Conservation (phyloP, 768 basidiomycete species). For the Porpolomopsis calyptriformis region DNA sequence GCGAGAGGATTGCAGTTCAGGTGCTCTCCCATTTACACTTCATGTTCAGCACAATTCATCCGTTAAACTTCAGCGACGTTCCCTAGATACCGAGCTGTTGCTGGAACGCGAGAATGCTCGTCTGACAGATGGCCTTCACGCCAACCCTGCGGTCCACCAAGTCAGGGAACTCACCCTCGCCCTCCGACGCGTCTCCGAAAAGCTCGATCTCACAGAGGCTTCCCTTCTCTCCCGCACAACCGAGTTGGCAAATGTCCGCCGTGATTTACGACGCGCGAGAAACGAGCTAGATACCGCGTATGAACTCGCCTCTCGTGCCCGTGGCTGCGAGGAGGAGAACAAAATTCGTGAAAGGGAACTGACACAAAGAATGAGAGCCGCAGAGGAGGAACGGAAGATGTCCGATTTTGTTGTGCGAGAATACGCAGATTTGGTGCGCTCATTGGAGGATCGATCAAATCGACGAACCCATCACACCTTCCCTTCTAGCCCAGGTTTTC, state of each 20-base stretch:
- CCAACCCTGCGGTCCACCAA: slow-evolving; percentile 30
- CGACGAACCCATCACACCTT: slow-evolving; percentile 3
- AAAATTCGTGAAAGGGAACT: slow-evolving; percentile 40
- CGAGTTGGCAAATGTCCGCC: slow-evolving; percentile 33
- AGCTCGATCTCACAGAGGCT: slow-evolving; percentile 52
- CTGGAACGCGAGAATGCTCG: slow-evolving; percentile 52
- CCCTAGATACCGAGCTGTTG: slow-evolving; percentile 37
- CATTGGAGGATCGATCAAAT: slow-evolving; percentile 38
- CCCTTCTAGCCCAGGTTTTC: slow-evolving; percentile 6
- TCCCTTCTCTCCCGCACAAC: slow-evolving; percentile 38
- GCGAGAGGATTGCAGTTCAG: no score
- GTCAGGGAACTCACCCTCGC: slow-evolving; percentile 52
- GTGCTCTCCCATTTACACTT: slow-evolving; percentile 17
- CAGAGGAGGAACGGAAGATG: slow-evolving; percentile 51
- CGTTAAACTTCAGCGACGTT: slow-evolving; percentile 54
- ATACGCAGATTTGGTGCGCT: slow-evolving; percentile 66
- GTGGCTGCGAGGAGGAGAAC: slow-evolving; percentile 44
- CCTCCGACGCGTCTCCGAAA: slow-evolving; percentile 56
- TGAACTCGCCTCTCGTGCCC: slow-evolving; percentile 41
- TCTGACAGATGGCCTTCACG: slow-evolving; percentile 43
- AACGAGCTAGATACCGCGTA: slow-evolving; percentile 41
- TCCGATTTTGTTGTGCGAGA: slow-evolving; percentile 57
- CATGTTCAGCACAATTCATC: slow-evolving; percentile 36
- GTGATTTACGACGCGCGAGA: slow-evolving; percentile 34
- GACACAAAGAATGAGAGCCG: slow-evolving; percentile 32